Conservation (phyloP, 1,139 yeast species). For the Diutina pseudorugosa region DNA sequence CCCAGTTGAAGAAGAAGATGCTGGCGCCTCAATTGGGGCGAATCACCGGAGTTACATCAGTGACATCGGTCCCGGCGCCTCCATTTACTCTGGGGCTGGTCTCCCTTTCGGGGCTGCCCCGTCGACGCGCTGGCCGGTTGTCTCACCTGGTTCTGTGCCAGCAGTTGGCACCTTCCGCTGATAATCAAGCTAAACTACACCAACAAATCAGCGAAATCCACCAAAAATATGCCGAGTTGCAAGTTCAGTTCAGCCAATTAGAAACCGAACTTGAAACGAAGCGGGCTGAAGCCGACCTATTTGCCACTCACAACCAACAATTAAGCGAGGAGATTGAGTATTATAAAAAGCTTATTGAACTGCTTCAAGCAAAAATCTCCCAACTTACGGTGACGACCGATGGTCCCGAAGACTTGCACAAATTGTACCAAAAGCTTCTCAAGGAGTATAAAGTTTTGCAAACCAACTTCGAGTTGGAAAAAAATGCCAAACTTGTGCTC, state of each 20-base stretch:
- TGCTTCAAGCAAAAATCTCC: constrained; percentile 18
- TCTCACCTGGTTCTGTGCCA: background rate
- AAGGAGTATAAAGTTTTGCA: constrained; percentile 27
- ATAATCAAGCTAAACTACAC: constrained; percentile 9
- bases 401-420: constrained; percentile 10
- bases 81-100: background rate
- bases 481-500: constrained; percentile 37
- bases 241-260: constrained; percentile 13
- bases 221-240: constrained; percentile 12
- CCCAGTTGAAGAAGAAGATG: background rate
- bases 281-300: constrained; percentile 12
- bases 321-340: constrained; percentile 19
- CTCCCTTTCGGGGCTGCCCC: background rate
- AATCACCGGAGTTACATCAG: background rate
- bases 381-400: constrained; percentile 12
- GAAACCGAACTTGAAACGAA: constrained; percentile 15
- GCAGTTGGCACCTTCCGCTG: background rate
- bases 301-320: constrained; percentile 15
- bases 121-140: background rate
- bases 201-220: constrained; percentile 19
- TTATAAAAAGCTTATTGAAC: constrained; percentile 22
- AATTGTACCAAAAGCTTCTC: constrained; percentile 20
- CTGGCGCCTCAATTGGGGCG: constrained; percentile 4
- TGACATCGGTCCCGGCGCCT: background rate
- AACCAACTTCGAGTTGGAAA: constrained; percentile 34